Base-by-base conservation (phyloP, 306 rosid genomes). In the Cucurbita argyrosperma region DNA sequence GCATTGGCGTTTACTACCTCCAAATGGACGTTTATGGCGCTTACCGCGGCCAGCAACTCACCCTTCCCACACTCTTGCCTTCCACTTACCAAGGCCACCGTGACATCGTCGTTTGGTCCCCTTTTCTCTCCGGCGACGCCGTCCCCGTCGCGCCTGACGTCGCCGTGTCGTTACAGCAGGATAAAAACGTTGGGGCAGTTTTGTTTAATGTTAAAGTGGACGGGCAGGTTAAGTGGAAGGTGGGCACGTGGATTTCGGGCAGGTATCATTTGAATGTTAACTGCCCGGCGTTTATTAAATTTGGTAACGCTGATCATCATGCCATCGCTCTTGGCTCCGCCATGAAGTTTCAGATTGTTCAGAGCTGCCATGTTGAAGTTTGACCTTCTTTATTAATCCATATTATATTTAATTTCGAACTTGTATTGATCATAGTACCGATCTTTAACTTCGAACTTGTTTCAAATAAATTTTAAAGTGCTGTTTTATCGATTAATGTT, bases 181-280 rank as follows among this genome's bases (percentile, higher is more conserved):
- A 91, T 53, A 78, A 72, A 77, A 60, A 37, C 55, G 78, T 69
- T 0, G 92, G 95, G 0, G 47, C 71, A 0, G 78, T 90, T 6
- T 9, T 90, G 75, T 74, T 92, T 14, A 74, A 80, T 26, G 45
- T 92, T 10, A 92, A 80, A 68, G 63, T 90, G 59, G 80, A 70
- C 16, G 98, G 98, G 1, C 69, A 68, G 21, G 83, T 92, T 1
- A 88, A 82, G 74, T 92, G 98, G 98, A 87, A 87, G 80, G 98
- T 92, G 0, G 96, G 96, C 0, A 74, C 82, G 5, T 90, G 95
- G 95, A 55, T 83, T 59, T 90, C 98, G 7, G 87, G 89, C 3
- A 76, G 55, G 76, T 92, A 92, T 56, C 88, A 82, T 5, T 30
- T 92, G 62, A 50, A 59, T 43, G 91, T 87, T 1, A 84, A 78